Conservation (phyloP, 2,329 filamentous ascomycete genomes). For the Amphichorda felina region DNA sequence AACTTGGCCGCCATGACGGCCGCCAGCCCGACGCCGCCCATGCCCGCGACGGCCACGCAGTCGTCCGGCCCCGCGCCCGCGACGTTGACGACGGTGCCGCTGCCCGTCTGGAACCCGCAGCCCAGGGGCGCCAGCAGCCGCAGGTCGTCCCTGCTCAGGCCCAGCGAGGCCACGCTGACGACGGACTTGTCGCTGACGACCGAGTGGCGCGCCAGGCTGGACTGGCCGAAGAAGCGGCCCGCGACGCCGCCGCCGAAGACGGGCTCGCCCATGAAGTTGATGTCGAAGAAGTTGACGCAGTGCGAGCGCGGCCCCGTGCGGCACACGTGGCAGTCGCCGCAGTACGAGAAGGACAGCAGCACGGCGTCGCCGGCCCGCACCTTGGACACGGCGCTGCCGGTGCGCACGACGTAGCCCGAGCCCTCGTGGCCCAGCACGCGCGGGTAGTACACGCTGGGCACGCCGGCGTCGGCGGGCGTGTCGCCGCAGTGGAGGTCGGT, state of each 20-base stretch:
- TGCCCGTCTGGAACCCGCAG: constrained; percentile 24
- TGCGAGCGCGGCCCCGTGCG: constrained; percentile 29
- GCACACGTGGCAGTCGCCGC: constrained; percentile 31
- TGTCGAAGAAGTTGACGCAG: constrained; percentile 31
- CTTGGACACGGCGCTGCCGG: constrained; percentile 31
- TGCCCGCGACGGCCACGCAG: constrained; percentile 18
- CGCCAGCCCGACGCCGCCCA: constrained; percentile 20
- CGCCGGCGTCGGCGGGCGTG: no score
- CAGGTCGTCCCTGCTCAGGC: constrained; percentile 7
- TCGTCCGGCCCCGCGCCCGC: constrained; percentile 10
- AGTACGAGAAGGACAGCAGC: constrained; percentile 30
- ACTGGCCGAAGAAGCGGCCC: constrained; percentile 27
- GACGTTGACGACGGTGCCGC: constrained; percentile 19
- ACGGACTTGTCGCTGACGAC: background rate
- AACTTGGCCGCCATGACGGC: constrained; percentile 20
- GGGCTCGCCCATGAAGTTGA: constrained; percentile 28
- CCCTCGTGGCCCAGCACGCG: constrained; percentile 38
- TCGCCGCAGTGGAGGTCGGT: constrained; percentile 35
- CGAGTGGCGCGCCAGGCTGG: constrained; percentile 22
- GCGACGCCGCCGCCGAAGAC: constrained; percentile 9
- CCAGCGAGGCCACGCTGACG: constrained; percentile 1
- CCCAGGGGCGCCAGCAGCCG: constrained; percentile 7
- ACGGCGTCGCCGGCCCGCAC: constrained; percentile 41
- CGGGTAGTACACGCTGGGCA: constrained; percentile 8
- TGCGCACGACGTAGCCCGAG: constrained; percentile 30